Evolutionary conservation across 306 rosid species (phyloP).

Genomic region (Gleditsia sinensis): DNA sequence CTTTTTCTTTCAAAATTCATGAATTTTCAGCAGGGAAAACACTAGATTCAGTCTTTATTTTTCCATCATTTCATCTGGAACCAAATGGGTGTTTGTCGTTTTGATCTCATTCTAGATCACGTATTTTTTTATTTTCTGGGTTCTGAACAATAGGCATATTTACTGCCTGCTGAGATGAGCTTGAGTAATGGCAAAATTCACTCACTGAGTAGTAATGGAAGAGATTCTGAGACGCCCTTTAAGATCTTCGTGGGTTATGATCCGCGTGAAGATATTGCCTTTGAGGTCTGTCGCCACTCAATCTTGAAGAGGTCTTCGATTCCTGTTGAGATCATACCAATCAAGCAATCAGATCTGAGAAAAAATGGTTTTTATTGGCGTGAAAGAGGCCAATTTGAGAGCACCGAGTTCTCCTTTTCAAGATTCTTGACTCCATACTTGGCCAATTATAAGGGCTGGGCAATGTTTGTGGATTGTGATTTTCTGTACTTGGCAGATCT

Average conservation of each 20-base stretch:
- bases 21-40: not conserved
- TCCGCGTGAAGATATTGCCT: constrained; percentile 36
- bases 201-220: constrained; percentile 32
- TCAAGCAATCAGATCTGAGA: constrained; percentile 45
- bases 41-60: not conserved
- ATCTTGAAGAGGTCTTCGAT: constrained; percentile 46
- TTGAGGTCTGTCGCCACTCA: constrained; percentile 43
- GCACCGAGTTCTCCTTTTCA: constrained; percentile 51
- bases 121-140: constrained; percentile 9
- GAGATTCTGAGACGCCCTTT: constrained; percentile 40
- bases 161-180: constrained; percentile 43
- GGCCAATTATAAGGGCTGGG: constrained; percentile 48
- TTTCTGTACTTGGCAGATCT: constrained; percentile 44
- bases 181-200: constrained; percentile 42
- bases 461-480: constrained; percentile 53
- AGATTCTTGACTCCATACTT: constrained; percentile 44
- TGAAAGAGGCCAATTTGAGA: constrained; percentile 46
- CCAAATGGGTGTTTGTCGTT: not conserved
- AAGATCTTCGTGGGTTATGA: constrained; percentile 76
- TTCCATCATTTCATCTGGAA: not conserved
- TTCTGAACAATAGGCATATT: constrained; percentile 27
- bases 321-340: constrained; percentile 45
- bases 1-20: not conserved
- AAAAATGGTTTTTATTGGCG: constrained; percentile 44
- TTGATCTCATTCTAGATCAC: not conserved